Evolutionary conservation across 1,284 basidiomycete species (phyloP).

Genomic region (Phylloporus sp.): DNA sequence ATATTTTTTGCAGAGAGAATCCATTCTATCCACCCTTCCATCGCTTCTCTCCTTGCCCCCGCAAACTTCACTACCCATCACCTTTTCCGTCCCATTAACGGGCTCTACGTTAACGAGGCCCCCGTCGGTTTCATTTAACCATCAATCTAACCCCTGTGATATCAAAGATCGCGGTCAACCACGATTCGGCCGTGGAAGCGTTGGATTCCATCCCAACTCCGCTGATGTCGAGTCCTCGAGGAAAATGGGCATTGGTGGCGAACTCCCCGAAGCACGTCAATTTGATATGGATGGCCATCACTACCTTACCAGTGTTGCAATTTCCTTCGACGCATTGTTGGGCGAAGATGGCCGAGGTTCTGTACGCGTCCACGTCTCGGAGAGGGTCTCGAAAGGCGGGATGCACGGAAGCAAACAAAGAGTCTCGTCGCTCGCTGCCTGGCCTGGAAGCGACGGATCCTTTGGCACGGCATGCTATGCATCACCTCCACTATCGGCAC

Average conservation of each 20-base stretch:
- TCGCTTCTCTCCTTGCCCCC: constrained; percentile 69
- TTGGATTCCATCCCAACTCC: constrained; percentile 58
- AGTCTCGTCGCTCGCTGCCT: constrained; percentile 35
- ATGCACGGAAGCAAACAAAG: constrained; percentile 33
- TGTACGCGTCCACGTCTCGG: constrained; percentile 68
- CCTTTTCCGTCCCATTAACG: constrained; percentile 56
- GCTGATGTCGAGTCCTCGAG: constrained; percentile 40
- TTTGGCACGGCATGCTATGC: constrained; percentile 34
- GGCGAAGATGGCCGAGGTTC: constrained; percentile 72
- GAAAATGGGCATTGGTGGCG: constrained; percentile 36
- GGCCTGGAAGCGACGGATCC: constrained; percentile 29
- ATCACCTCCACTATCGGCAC: constrained; percentile 33
- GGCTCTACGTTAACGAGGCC: constrained; percentile 42
- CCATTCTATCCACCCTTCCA: constrained; percentile 73
- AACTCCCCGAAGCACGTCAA: constrained; percentile 49
- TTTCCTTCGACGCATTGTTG: constrained; percentile 69
- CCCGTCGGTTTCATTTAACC: constrained; percentile 52
- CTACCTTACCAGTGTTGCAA: constrained; percentile 60
- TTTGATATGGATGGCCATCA: constrained; percentile 52
- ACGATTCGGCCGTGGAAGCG: constrained; percentile 41
- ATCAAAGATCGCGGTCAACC: constrained; percentile 63
- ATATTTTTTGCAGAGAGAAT: constrained; percentile 46
- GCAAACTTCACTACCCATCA: constrained; percentile 53
- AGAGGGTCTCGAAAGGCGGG: constrained; percentile 43
- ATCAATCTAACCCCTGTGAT: constrained; percentile 55